These are phyloP conservation scores for Boletellus dicymbophilus DNA, from an alignment of 1,284 basidiomycete species.

Conservation along the genomic window DNA sequence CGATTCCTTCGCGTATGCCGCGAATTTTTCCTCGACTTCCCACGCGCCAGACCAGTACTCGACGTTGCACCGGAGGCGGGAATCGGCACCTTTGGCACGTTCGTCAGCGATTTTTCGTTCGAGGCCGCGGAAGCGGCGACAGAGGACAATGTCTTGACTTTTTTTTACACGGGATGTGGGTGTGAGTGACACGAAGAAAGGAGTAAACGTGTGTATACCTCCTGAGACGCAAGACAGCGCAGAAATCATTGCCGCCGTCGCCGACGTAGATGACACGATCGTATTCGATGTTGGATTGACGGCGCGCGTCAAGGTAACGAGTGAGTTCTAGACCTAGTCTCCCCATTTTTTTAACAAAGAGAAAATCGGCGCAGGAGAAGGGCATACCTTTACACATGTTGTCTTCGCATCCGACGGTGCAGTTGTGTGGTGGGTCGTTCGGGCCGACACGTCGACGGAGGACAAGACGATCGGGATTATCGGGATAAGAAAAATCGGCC, in stretches of 20 bases:
- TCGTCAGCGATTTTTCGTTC: conserved; percentile 75
- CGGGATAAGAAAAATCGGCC: conserved; percentile 75
- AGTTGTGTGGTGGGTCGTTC: conserved; percentile 78
- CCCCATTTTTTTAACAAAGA: too few relatives aligned
- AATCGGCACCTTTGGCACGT: conserved; percentile 42
- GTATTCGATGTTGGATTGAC: conserved; percentile 63
- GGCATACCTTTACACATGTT: conserved; percentile 97
- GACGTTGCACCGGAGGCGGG: conserved; percentile 70
- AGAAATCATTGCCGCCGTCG: conserved; percentile 96
- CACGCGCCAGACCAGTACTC: conserved; percentile 91
- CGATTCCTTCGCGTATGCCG: conserved; percentile 7
- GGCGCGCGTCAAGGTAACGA: conserved; percentile 62
- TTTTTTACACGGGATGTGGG: not conserved
- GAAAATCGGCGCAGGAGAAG: not conserved
- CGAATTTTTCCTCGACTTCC: conserved; percentile 87
- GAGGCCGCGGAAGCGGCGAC: conserved; percentile 76
- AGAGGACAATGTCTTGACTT: conserved; percentile 79
- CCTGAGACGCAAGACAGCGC: conserved; percentile 83
- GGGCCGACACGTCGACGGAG: conserved; percentile 79
- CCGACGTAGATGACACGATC: conserved; percentile 91
- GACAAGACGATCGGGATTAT: conserved; percentile 70
- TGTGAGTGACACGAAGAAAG: conserved; percentile 3
- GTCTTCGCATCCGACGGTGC: conserved; percentile 86
- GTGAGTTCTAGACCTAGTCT: conserved; percentile 86
- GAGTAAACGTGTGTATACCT: conserved; percentile 49